Evolutionary conservation across 257 asterid species (phyloP).

Genomic region (Penstemon barbatus): DNA sequence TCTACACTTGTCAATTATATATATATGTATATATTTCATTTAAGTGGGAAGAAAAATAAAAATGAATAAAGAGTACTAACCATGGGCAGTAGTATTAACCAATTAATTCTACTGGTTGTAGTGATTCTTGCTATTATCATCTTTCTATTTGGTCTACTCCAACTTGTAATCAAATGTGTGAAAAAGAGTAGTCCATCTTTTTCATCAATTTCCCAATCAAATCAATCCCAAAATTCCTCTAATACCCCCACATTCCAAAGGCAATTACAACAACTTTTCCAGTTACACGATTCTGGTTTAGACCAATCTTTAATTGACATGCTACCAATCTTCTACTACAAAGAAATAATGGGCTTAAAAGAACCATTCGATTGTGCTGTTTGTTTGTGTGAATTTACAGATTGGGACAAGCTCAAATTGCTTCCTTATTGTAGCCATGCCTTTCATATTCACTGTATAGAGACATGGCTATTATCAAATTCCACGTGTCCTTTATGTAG

Average conservation of each 20-base stretch:
- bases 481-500: slow-evolving; percentile 52
- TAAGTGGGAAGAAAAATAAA: too few species aligned
- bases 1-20: too few species aligned
- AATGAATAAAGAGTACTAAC: not conserved
- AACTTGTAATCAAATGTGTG: slow-evolving; percentile 42
- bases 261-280: slow-evolving; percentile 22
- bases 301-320: slow-evolving; percentile 42
- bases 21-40: too few species aligned
- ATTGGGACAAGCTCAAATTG: slow-evolving; percentile 41
- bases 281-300: slow-evolving; percentile 46
- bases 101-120: slow-evolving; percentile 42
- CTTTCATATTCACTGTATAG: slow-evolving; percentile 48
- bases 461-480: slow-evolving; percentile 50
- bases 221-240: slow-evolving; percentile 40
- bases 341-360: slow-evolving; percentile 40
- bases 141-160: slow-evolving; percentile 55
- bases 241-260: slow-evolving; percentile 50
- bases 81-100: slow-evolving; percentile 51
- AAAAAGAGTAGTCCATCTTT: slow-evolving; percentile 44
- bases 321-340: slow-evolving; percentile 41
- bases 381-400: slow-evolving; percentile 30
- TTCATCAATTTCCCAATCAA: slow-evolving; percentile 56
- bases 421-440: slow-evolving; percentile 48
- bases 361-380: slow-evolving; percentile 43
- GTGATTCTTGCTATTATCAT: slow-evolving; percentile 53